phyloP scores from a whole-genome alignment of 2,329 filamentous ascomycete species.

The Chaetomiaceae sp. region DNA sequence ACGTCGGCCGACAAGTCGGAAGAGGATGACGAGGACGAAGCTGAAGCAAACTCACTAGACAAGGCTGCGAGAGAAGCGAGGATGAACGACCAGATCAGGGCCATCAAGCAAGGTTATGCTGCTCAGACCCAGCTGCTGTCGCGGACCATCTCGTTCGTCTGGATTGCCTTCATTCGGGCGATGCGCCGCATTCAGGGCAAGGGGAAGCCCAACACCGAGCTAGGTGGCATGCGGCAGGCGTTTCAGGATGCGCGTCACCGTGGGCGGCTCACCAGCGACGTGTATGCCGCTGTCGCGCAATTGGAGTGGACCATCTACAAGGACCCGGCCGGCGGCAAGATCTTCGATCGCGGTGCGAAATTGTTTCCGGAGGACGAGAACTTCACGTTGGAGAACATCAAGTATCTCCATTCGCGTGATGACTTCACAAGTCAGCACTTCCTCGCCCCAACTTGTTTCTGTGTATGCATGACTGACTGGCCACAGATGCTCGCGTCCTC shows the following conservation, averaged over 20 bases:
- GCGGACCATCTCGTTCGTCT: conserved; percentile 82
- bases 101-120: conserved; percentile 60
- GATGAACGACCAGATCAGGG: conserved; percentile 58
- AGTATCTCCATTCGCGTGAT: conserved; percentile 85
- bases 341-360: conserved; percentile 89
- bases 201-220: conserved; percentile 51
- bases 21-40: conserved; percentile 43
- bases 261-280: conserved; percentile 85
- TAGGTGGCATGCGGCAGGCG: conserved; percentile 71
- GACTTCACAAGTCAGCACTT: conserved; percentile 77
- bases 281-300: conserved; percentile 87
- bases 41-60: conserved; percentile 42
- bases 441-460: not conserved
- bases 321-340: conserved; percentile 84
- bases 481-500: conserved; percentile 79
- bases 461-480: conserved; percentile 24
- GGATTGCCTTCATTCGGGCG: conserved; percentile 89
- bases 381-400: conserved; percentile 93
- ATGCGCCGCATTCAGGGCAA: conserved; percentile 93
- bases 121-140: conserved; percentile 71
- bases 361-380: conserved; percentile 90
- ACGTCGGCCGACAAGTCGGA: conserved; percentile 15
- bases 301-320: conserved; percentile 97
- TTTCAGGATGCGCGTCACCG: conserved; percentile 84
- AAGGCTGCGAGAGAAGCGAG: conserved; percentile 43